A percentile compares a stretch with the other conserved stretches of the same genome.
Evolutionary conservation across 148 eudicot species (phyloP).

Genomic region (Pharnaceum exiguum): DNA sequence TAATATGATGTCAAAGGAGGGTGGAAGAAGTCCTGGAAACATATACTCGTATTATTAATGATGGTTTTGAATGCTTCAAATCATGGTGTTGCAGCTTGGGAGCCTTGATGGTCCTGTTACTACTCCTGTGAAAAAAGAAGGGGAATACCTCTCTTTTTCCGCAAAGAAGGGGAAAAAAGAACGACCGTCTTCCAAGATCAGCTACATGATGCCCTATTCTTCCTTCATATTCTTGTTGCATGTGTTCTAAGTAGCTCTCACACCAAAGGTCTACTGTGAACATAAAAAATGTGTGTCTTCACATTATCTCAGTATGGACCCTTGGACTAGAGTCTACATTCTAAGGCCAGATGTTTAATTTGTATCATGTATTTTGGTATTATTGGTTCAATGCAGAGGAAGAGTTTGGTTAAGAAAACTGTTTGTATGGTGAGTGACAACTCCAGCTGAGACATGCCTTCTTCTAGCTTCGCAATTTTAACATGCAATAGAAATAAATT

Average conservation of each 20-base stretch:
- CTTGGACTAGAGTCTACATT: too few relatives aligned
- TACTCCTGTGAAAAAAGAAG: not conserved
- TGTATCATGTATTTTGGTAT: not conserved
- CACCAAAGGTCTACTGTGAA: too few relatives aligned
- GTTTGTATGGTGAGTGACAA: too few relatives aligned
- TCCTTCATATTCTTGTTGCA: not conserved
- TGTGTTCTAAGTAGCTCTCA: not conserved
- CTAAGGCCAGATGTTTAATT: not conserved
- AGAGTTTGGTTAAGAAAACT: not conserved
- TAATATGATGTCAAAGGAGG: conserved; percentile 13
- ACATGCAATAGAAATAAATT: too few relatives aligned
- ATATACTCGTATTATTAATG: too few relatives aligned
- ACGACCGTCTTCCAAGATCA: not conserved
- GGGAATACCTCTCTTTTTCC: not conserved
- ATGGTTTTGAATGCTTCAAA: conserved; percentile 11
- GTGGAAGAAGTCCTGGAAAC: conserved; percentile 13
- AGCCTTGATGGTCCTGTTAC: not conserved
- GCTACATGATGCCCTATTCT: not conserved
- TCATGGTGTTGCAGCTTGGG: conserved; percentile 5
- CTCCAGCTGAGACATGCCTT: not conserved
- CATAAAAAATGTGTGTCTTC: not conserved
- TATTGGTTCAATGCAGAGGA: not conserved
- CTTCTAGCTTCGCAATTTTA: not conserved
- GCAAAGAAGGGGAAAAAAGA: too few relatives aligned
- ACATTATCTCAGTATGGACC: too few relatives aligned